Evolutionary conservation across 1,139 yeast genomes (phyloP), one percentile per base, ranked within the genome.

Genomic region (Magnusiomyces clavatus): DNA sequence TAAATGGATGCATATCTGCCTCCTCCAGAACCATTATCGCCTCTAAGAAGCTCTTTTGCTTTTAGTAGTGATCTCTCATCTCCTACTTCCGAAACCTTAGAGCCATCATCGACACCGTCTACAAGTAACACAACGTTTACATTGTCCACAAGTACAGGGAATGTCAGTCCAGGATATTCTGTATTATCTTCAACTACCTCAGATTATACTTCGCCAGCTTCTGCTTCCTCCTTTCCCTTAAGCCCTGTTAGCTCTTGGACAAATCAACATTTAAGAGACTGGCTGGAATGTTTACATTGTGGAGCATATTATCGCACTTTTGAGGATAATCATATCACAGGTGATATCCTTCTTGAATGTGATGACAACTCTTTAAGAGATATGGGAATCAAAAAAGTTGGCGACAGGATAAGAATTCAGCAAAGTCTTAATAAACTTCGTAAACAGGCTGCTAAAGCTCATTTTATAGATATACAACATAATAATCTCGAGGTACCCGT

Each of bases 391-490:
- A 59, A 60, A 17, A 83, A 80, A 58, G 77, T 92, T 10, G 97
- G 97, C 0, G 97, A 92, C 65, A 72, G 97, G 37, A 73, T 92
- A 38, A 72, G 83, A 37, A 64, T 87, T 8, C 81, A 80, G 58
- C 70, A 80, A 19, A 81, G 83, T 52, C 58, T 72, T 41, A 61
- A 61, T 44, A 52, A 56, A n/a, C 59, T 69, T 14, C 49, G 56
- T 4, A 46, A 41, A 16, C 24, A 37, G 16, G 20, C 36, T 16
- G 48, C 42, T 11, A 35, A 37, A 19, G 48, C 82, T 83, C 2
- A 61, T 68, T 29, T 61, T 39, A 43, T 52, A 16, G 52, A 53
- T 5, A 24, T 24, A 24, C 31, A 24, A 24, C 31, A 24, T 24
- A 24, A 24, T 24, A 24, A 24, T 8, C 8, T 24, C 4, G 31